Evolutionary conservation across 495 filamentous ascomycete species (phyloP), one percentile per base, ranked within the genome.

Genomic region (Podospora conica): DNA sequence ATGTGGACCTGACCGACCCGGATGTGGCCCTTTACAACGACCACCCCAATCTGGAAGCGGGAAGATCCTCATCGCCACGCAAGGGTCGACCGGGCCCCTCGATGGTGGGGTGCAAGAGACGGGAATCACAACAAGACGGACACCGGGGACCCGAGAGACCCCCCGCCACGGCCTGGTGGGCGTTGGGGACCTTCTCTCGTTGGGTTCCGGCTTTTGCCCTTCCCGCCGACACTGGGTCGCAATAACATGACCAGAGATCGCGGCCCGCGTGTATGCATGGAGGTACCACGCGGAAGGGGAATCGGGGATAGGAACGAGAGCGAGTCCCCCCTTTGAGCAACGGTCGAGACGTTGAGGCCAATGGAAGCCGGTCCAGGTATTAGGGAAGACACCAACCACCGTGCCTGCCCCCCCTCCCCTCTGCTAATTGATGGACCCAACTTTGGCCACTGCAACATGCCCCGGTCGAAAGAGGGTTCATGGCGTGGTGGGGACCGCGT

Each of bases 1-100:
- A 74, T 71, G 71, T 76, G 73, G 75, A 69, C 70, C 70, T 71
- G 75, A 69, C 70, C 70, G 66, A 65, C 66, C 66, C 70, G 70
- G 66, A 69, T 68, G 65, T 22, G 56, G 61, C 64, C 64, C 66
- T 74, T 60, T 60, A 71, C 65, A 66, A 60, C 59, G 65, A 31
- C 66, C 40, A n/a, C 40, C 69, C 58, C 67, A 53, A 68, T 40
- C 61, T 68, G 62, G 64, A 63, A 64, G 68, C 68, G 71, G 69
- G 69, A 71, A 69, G 69, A 73, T 71, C 69, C 66, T 65, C 66
- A 58, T 55, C 59, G 57, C 69, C 64, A 64, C 66, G 28, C 63
- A 56, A 56, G 29, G 61, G 55, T 20, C 20, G 60, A 18, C 61
- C 56, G 18, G 18, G 24, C 23, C 57, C 67, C 58, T 64, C 60